These are phyloP conservation scores for Nicotiana noctiflora DNA, from an alignment of 257 asterid genomes.

Conservation along the genomic window DNA sequence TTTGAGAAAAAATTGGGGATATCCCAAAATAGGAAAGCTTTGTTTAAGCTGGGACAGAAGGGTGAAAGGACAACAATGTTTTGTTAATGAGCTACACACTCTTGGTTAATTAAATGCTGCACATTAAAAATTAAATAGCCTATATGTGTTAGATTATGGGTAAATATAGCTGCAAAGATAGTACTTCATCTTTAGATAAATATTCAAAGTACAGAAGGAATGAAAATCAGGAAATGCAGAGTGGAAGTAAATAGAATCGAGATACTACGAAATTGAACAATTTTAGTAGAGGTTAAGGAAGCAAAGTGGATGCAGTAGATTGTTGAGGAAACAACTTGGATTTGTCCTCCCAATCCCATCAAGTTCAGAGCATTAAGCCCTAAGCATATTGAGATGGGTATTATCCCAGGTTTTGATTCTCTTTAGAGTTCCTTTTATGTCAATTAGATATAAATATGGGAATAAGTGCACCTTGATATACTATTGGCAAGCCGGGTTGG, in stretches of 20 bases:
- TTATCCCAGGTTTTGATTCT: neutral
- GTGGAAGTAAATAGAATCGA: neutral
- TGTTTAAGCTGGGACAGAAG: neutral
- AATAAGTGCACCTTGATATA: neutral
- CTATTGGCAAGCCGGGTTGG: neutral
- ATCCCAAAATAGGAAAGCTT: neutral
- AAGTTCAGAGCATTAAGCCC: neutral
- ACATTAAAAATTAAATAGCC: neutral
- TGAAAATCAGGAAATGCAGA: neutral
- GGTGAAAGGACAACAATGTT: neutral
- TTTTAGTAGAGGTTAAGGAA: neutral
- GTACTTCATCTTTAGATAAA: neutral
- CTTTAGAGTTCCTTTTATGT: neutral
- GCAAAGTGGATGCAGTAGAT: neutral
- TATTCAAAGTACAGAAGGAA: neutral
- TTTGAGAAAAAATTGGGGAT: neutral
- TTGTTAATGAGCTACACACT: neutral
- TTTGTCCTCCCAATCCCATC: neutral
- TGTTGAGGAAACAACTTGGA: neutral
- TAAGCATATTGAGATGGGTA: neutral
- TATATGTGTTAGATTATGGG: neutral
- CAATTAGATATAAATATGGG: neutral
- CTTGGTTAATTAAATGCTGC: neutral
- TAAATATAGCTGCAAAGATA: neutral
- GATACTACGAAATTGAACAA: neutral